Evolutionary conservation across 129 eudicot genomes (phyloP).

Genomic region (Calendula officinalis): DNA sequence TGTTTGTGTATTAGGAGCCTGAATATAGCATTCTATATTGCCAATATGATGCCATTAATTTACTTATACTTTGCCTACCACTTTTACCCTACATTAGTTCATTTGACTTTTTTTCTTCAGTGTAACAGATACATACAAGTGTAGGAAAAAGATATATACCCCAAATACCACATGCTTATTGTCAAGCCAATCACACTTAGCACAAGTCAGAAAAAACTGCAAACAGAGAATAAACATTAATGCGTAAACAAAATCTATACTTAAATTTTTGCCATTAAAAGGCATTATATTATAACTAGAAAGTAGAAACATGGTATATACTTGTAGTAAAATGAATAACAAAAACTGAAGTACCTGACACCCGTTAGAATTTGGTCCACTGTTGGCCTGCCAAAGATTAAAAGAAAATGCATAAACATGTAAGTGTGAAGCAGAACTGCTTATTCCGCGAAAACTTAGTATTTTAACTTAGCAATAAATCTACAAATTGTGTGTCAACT

Average conservation of each 20-base stretch:
- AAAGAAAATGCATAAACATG: constrained; percentile 1
- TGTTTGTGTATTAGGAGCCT: neutral
- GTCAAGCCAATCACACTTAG: constrained; percentile 99
- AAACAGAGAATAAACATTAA: constrained; percentile 3
- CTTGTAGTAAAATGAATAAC: constrained; percentile 7
- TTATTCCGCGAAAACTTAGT: neutral
- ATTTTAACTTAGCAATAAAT: neutral
- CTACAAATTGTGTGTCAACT: neutral
- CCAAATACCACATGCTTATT: constrained; percentile 97
- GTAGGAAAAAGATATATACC: constrained; percentile 43
- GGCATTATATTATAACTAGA: neutral
- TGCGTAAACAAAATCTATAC: neutral
- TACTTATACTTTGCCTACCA: neutral
- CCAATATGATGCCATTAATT: neutral
- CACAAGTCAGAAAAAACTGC: constrained; percentile 94
- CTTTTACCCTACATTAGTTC: neutral
- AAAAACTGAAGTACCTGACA: constrained; percentile 64
- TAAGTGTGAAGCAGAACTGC: constrained; percentile 6
- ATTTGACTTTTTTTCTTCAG: constrained; percentile 1
- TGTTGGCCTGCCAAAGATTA: constrained; percentile 77
- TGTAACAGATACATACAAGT: neutral
- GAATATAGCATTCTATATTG: neutral
- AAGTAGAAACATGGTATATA: neutral
- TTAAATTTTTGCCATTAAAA: constrained; percentile 8
- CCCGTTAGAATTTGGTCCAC: constrained; percentile 91